Base-by-base conservation (phyloP, 1,284 basidiomycete species). In the Exsudoporus floridanus region DNA sequence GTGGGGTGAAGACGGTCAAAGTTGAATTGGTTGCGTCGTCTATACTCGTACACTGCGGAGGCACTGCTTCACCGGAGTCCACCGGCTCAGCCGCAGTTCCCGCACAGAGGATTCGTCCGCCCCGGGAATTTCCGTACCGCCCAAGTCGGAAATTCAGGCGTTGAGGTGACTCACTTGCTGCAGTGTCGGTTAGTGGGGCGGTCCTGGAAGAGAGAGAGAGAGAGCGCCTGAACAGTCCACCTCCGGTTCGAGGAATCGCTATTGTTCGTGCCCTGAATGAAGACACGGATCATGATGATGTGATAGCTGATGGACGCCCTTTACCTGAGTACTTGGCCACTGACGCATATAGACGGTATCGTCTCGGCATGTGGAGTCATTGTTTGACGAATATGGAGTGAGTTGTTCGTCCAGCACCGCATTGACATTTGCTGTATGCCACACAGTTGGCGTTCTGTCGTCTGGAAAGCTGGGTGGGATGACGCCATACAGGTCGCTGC, bases 261-360 rank as follows among this genome's bases (percentile, higher is more conserved):
- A 54, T 55, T 31, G 30, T 53, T 27, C 27, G 31, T 21, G 25
- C 27, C 2, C 30, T 53, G 49, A 41, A 39, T 35, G 25, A 42
- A 18, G 30, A 30, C 4, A 51, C 46, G 52, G 30, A 46, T 47
- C 40, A 25, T 33, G 25, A 52, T 38, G 50, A 47, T 54, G 52
- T 54, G 51, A 52, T 54, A 16, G 28, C 13, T 36, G 52, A 7
- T 9, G 28, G 48, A 12, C 39, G 21, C 40, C 49, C 41, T 43
- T 28, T 40, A 30, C 44, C 36, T 52, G 37, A 47, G 62, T 53
- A 53, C 60, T 54, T 62, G 57, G 25, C 38, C 44, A 50, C 28
- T 61, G 60, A 47, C 54, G 60, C 44, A 62, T 54, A 60, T 46
- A 48, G 27, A 62, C 55, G 62, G 62, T 1, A 49, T 48, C 8